Evolutionary conservation across 768 basidiomycete genomes (phyloP), one percentile per base, ranked within the genome.

Genomic region (Rhizopogon vesiculosus): DNA sequence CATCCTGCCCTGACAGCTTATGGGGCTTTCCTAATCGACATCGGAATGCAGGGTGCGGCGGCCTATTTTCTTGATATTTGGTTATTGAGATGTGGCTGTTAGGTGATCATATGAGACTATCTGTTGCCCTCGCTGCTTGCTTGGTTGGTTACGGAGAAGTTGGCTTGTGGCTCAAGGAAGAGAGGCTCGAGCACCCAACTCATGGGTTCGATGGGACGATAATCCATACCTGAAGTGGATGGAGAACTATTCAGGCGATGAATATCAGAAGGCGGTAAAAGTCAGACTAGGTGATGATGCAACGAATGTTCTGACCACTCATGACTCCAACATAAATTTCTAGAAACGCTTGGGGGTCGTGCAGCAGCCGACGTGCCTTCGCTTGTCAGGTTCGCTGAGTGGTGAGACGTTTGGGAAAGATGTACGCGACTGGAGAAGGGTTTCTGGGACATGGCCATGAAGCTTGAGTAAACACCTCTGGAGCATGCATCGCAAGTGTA

Each of bases 141-240:
- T 75, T 96, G 8, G 72, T 96, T 0, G 95, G 94, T 2, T 98
- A 97, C 65, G 94, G 94, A 10, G 91, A 96, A 66, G 91, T 94
- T 0, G 94, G 93, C 1, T 71, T 91, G 41, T 91, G 92, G 86
- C 73, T 98, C 33, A 79, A 84, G 67, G 81, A 77, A 38, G 78
- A n/a, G n/a, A 86, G 56, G 78, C 77, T 6, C 1, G 64, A 74
- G 38, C 62, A 60, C 41, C 74, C 72, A 9, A 66, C 62, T n/a
- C 72, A 19, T 85, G 84, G 78, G 80, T 88, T 18, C 63, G 75
- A 38, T 65, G 84, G 53, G 79, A 84, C 9, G 82, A 79, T 0
- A 96, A 96, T 63, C 81, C 84, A 5, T 97, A 95, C 69, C 76
- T 76, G 42, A 66, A 73, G 56, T 91, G 87, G 88, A 87, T 89